phyloP scores from a whole-genome alignment of 2,329 filamentous ascomycete species.

The Aspergillus fumigatus region DNA sequence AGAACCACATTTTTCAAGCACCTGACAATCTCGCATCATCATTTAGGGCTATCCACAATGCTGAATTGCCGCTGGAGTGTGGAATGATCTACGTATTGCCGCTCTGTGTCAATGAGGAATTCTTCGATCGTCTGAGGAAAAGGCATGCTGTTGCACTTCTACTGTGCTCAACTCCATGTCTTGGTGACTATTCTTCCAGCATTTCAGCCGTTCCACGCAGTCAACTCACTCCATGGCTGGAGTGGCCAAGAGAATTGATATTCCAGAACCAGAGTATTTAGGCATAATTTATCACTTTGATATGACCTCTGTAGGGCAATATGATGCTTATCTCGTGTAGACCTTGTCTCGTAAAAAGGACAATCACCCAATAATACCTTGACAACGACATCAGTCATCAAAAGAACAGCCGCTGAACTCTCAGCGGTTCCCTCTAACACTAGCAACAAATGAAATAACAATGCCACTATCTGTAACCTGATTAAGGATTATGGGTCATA shows the following conservation, averaged over 20 bases:
- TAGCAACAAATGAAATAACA: too few species aligned
- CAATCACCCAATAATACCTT: too few species aligned
- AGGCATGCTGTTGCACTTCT: background rate
- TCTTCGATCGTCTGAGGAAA: slow-evolving; percentile 1
- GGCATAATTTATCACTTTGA: background rate
- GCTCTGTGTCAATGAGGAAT: slow-evolving; percentile 2
- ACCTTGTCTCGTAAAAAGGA: too few species aligned
- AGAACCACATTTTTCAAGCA: background rate
- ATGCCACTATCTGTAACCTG: too few species aligned
- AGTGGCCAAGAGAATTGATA: slow-evolving; percentile 1
- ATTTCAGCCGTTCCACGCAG: background rate
- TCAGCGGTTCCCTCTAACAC: too few species aligned
- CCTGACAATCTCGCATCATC: background rate
- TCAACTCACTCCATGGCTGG: background rate
- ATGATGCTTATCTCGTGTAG: too few species aligned
- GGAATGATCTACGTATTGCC: slow-evolving; percentile 10
- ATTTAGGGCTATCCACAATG: background rate
- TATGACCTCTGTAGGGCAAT: too few species aligned
- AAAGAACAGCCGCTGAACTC: too few species aligned
- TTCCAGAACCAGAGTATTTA: background rate
- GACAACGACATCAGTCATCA: too few species aligned
- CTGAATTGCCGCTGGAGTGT: background rate
- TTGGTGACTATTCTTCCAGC: slow-evolving; percentile 1
- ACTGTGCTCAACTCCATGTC: slow-evolving; percentile 5
- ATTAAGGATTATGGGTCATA: too few species aligned